Percentiles rank a stretch among this genome's conserved stretches.
These are phyloP conservation scores for barrel medic (Medicago truncatula) DNA, from an alignment of 306 rosid species.

Conservation along the genomic window MtrunA17r5.0-ANR NC_053046.1:822501-823000, in stretches of 20 bases:
- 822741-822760: slow-evolving; percentile 80
- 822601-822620: slow-evolving; percentile 78
- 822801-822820: slow-evolving; percentile 65
- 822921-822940: slow-evolving; percentile 29
- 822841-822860: neutral
- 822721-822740: slow-evolving; percentile 92
- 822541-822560: slow-evolving; percentile 73
- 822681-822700: slow-evolving; percentile 67
- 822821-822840: slow-evolving; percentile 47
- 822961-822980: neutral
- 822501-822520: slow-evolving; percentile 71
- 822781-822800: slow-evolving; percentile 61
- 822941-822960: neutral
- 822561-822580: slow-evolving; percentile 77
- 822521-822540: slow-evolving; percentile 72
- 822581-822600: slow-evolving; percentile 77
- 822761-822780: slow-evolving; percentile 89
- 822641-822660: slow-evolving; percentile 83
- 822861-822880: slow-evolving; percentile 15
- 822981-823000: neutral
- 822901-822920: slow-evolving; percentile 31
- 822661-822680: slow-evolving; percentile 70
- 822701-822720: slow-evolving; percentile 57
- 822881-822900: neutral
- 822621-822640: slow-evolving; percentile 69